Evolutionary conservation across 345 rosid species (phyloP).

Genomic region (Raphanus sativus): DNA sequence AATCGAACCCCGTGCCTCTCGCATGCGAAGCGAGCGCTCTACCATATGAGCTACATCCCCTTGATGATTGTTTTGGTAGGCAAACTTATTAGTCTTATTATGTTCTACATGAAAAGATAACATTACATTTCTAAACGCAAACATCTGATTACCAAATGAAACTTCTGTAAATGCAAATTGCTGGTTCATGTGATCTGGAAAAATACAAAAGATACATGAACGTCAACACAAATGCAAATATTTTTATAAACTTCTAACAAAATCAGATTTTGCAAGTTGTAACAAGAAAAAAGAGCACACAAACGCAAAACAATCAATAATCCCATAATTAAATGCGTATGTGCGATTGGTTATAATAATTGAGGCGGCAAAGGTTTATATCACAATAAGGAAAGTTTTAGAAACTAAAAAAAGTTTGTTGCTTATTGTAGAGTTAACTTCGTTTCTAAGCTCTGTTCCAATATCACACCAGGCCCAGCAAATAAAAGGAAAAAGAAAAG

Average conservation of each 20-base stretch:
- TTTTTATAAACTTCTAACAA: no score
- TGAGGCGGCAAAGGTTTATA: background rate
- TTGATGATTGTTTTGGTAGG: background rate
- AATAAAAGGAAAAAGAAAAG: background rate
- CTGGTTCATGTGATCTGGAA: no score
- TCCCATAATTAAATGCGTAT: background rate
- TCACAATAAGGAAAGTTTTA: background rate
- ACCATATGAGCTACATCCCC: conserved; percentile 44
- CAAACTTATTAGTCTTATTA: no score
- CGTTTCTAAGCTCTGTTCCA: conserved; percentile 25
- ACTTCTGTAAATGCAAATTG: no score
- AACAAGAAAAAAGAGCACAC: background rate
- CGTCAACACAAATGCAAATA: no score
- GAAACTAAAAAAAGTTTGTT: background rate
- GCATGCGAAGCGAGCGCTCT: conserved; percentile 99
- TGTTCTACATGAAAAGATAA: no score
- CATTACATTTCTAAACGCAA: no score
- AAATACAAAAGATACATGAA: no score
- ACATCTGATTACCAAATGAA: no score
- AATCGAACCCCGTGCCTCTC: conserved; percentile 66
- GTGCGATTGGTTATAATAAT: background rate
- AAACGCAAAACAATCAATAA: background rate
- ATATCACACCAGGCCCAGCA: background rate
- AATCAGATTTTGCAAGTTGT: no score
- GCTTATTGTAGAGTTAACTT: conserved; percentile 10